Conservation (phyloP, 192 early-diverging fungal genomes). For the Coemansia sp. region DNA sequence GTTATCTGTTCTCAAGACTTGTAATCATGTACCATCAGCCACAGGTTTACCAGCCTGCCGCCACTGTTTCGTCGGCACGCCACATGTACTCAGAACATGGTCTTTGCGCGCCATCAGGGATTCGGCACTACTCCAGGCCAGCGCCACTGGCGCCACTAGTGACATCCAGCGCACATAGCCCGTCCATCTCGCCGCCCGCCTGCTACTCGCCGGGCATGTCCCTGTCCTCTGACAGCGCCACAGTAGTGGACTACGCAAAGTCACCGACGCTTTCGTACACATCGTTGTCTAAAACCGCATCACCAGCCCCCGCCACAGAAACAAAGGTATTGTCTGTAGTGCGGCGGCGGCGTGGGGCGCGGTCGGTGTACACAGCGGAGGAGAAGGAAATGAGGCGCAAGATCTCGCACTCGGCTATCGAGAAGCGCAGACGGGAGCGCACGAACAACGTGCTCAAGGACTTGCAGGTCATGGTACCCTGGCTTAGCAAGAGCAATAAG, state of each 20-base stretch:
- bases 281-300: constrained; percentile 29
- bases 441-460: constrained; percentile 85
- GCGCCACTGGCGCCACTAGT: constrained; percentile 8
- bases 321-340: background rate
- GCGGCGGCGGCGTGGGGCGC: constrained; percentile 34
- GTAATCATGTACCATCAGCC: constrained; percentile 22
- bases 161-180: background rate
- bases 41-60: constrained; percentile 10
- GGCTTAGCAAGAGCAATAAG: constrained; percentile 39
- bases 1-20: background rate
- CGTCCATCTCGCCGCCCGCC: constrained; percentile 7
- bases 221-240: constrained; percentile 16
- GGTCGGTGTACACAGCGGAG: constrained; percentile 38
- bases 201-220: constrained; percentile 38
- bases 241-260: constrained; percentile 23
- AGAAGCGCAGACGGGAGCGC: constrained; percentile 79
- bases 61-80: constrained; percentile 15
- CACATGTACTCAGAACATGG: constrained; percentile 29
- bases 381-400: constrained; percentile 73
- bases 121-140: constrained; percentile 7
- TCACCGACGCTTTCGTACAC: constrained; percentile 33
- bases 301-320: constrained; percentile 25
- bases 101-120: constrained; percentile 3
- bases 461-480: constrained; percentile 75
- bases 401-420: constrained; percentile 83